These are phyloP conservation scores for Chlorella sp. DNA, from an alignment of 139 green algal species.

Conservation along the genomic window DNA sequence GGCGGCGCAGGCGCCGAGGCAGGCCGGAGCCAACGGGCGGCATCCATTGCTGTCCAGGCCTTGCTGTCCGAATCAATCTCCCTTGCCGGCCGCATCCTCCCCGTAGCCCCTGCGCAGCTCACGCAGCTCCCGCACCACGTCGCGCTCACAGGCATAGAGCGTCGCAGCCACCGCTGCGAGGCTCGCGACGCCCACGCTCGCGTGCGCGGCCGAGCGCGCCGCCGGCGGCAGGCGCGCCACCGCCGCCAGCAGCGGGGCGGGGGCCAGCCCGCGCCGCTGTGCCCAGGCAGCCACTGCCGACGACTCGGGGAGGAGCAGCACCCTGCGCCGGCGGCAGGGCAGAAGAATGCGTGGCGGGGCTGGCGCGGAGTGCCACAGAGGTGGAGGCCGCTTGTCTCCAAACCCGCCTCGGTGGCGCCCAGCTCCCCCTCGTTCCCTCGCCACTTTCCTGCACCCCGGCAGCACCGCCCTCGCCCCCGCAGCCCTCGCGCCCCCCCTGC, in stretches of 20 bases:
- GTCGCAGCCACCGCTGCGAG: slow-evolving; percentile 29
- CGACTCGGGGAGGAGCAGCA: background rate
- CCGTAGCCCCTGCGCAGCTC: slow-evolving; percentile 23
- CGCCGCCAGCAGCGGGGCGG: background rate
- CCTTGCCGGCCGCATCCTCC: background rate
- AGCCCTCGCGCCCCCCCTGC: too few relatives aligned
- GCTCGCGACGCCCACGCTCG: slow-evolving; percentile 40
- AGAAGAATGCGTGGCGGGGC: too few relatives aligned
- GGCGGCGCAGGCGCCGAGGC: too few relatives aligned
- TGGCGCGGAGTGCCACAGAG: too few relatives aligned
- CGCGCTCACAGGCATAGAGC: slow-evolving; percentile 27
- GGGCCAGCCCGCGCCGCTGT: background rate
- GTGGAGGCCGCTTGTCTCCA: too few relatives aligned
- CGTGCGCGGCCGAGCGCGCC: slow-evolving; percentile 27
- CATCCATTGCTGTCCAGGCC: too few relatives aligned
- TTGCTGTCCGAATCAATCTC: background rate
- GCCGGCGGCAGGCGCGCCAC: background rate
- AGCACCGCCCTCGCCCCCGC: too few relatives aligned
- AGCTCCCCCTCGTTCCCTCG: too few relatives aligned
- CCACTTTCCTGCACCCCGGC: too few relatives aligned
- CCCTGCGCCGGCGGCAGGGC: too few relatives aligned
- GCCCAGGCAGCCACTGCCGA: background rate
- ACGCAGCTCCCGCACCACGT: slow-evolving; percentile 27
- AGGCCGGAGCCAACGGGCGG: too few relatives aligned
- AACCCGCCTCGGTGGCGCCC: too few relatives aligned